Percentiles rank a stretch among this genome's conserved stretches.
Evolutionary conservation across 2,329 filamentous ascomycete genomes (phyloP).

Genomic region (Trichoderma pleuroti): DNA sequence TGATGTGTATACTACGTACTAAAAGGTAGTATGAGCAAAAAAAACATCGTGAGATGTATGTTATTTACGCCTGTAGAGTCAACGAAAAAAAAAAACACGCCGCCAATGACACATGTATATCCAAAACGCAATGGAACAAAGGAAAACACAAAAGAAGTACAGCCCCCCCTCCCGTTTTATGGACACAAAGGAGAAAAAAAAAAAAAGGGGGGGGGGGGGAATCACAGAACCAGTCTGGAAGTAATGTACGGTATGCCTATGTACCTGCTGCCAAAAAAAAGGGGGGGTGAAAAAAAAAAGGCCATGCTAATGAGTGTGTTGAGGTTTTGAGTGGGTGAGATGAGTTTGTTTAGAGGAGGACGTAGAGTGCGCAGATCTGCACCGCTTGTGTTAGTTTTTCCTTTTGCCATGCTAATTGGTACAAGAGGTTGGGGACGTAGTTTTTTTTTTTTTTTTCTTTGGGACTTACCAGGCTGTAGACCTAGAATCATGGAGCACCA

Average conservation of each 20-base stretch:
- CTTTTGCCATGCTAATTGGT: too few species aligned
- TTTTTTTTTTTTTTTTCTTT: too few species aligned
- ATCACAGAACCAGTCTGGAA: not conserved
- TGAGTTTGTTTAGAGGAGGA: constrained; percentile 40
- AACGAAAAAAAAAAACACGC: constrained; percentile 1
- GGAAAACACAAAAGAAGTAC: not conserved
- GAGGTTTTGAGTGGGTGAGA: not conserved
- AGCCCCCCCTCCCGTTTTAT: not conserved
- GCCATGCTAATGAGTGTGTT: not conserved
- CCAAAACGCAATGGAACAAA: not conserved
- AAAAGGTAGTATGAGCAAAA: not conserved
- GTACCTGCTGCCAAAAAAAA: not conserved
- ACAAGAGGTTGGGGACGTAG: too few species aligned
- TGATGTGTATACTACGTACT: not conserved
- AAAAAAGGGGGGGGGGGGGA: not conserved
- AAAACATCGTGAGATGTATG: constrained; percentile 2
- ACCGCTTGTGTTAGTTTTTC: too few species aligned
- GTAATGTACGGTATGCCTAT: not conserved
- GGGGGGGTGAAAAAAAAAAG: too few species aligned
- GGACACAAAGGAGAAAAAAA: not conserved
- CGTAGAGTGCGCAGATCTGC: constrained; percentile 53
- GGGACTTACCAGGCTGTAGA: constrained; percentile 65
- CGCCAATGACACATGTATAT: not conserved
- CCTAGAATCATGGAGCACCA: constrained; percentile 92
- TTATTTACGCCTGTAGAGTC: constrained; percentile 5